Conservation (phyloP, 2,329 filamentous ascomycete species). For the Epichloe glyceriae region DNA sequence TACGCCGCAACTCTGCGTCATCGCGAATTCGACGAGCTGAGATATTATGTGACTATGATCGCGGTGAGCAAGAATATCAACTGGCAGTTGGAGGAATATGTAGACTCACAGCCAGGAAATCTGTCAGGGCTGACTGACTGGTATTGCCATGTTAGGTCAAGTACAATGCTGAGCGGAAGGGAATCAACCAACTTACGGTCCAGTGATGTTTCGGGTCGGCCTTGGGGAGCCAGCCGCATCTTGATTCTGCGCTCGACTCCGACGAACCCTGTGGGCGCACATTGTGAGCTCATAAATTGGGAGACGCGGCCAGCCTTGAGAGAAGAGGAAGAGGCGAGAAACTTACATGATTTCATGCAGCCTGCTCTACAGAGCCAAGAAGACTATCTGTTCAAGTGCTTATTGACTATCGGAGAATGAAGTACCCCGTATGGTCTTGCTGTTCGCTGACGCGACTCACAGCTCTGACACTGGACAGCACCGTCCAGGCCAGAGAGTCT, state of each 20-base stretch:
- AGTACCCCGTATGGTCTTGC: too few species aligned
- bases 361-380: background rate
- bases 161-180: background rate
- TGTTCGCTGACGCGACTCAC: background rate
- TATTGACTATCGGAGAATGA: too few species aligned
- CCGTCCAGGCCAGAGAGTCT: too few species aligned
- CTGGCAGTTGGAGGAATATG: background rate
- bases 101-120: slow-evolving; percentile 36
- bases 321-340: background rate
- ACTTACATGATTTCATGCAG: slow-evolving; percentile 1
- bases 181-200: slow-evolving; percentile 20
- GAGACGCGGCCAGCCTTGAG: background rate
- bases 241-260: slow-evolving; percentile 7
- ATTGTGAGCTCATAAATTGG: background rate
- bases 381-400: background rate
- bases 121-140: slow-evolving; percentile 39
- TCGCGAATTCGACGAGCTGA: slow-evolving; percentile 43
- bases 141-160: slow-evolving; percentile 5
- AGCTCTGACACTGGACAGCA: background rate
- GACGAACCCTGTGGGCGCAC: slow-evolving; percentile 5
- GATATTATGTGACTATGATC: slow-evolving; percentile 53
- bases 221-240: slow-evolving; percentile 10
- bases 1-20: slow-evolving; percentile 35
- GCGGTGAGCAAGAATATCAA: slow-evolving; percentile 10
- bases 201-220: slow-evolving; percentile 22